Base-by-base conservation (phyloP, 768 basidiomycete species). In the Saitozyma sp. region DNA sequence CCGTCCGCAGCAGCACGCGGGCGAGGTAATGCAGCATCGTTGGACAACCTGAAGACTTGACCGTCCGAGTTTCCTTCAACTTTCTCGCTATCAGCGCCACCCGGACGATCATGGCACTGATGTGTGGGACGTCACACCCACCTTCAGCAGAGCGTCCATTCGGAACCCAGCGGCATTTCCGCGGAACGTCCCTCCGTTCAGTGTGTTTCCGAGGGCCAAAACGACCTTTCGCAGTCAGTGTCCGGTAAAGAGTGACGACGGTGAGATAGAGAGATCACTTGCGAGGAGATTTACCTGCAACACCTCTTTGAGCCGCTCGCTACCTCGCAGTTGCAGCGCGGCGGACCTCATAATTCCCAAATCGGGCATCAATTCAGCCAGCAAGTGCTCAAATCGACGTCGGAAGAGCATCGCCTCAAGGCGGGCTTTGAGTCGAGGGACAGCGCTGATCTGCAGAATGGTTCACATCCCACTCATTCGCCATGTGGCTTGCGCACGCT, bases 1-100 rank as follows among this genome's bases (percentile, higher is more conserved):
- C 87, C 7, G 83, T 84, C 39, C 87, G 84, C 60, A 89, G 70
- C 14, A 95, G 82, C 7, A 89, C 84, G 52, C 85, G 84, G 11
- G 90, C 91, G n/a, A 95, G 77, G 74, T 92, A 95, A 76, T 95
- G 93, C 11, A 96, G 82, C n/a, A 97, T 81, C 0, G 92, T 95
- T 0, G 92, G 91, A 67, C 91, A 94, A 8, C 86, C 86, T 0
- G 85, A 54, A 0, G 85, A 84, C 60, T 85, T 87, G 0, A 84
- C 86, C 0, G 90, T 89, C 79, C 86, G 90, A 8, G 88, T 92
- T 68, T 93, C 91, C 73, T 86, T 88, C 80, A 92, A 79, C 92
- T 95, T 64, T 29, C 3, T 9, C 40, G n/a, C 11, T 46, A 38
- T 66, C 51, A 62, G 57, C 51, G n/a, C 14, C 19, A 17, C 29